Percentiles rank a stretch among this genome's conserved stretches.
These are phyloP conservation scores for Avena sativa DNA, from an alignment of 176 grass and related monocot genomes.

Conservation along the genomic window DNA sequence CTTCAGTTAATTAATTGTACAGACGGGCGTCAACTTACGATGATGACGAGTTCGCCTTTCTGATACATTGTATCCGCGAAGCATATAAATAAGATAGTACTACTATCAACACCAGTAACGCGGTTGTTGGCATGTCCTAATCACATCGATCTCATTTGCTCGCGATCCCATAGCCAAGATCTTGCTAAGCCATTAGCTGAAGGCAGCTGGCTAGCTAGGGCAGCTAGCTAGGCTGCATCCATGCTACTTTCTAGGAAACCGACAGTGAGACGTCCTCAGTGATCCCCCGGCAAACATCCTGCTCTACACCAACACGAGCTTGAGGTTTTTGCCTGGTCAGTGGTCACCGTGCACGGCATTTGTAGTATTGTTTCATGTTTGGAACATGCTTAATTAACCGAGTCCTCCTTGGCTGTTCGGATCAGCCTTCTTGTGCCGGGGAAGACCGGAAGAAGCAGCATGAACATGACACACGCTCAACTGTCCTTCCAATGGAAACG, in stretches of 20 bases:
- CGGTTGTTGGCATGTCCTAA: not conserved
- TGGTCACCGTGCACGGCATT: not conserved
- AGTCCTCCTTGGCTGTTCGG: not conserved
- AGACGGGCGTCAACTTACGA: no score
- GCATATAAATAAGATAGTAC: not conserved
- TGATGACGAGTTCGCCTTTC: no score
- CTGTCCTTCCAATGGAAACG: not conserved
- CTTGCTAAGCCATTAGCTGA: not conserved
- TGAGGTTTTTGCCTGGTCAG: not conserved
- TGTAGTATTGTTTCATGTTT: conserved; percentile 4
- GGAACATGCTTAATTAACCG: not conserved
- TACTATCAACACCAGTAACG: not conserved
- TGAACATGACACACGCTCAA: not conserved
- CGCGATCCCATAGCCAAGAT: not conserved
- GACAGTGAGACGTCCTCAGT: not conserved
- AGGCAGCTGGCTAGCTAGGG: not conserved
- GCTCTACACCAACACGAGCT: not conserved
- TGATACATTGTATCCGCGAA: no score
- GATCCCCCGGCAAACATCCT: not conserved
- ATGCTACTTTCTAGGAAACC: not conserved
- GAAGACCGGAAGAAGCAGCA: not conserved
- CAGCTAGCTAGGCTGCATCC: not conserved
- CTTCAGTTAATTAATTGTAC: no score
- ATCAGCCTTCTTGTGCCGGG: not conserved
- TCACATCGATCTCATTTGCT: not conserved